Evolutionary conservation across 257 asterid genomes (phyloP).

Genomic region (Solanum okadae): DNA sequence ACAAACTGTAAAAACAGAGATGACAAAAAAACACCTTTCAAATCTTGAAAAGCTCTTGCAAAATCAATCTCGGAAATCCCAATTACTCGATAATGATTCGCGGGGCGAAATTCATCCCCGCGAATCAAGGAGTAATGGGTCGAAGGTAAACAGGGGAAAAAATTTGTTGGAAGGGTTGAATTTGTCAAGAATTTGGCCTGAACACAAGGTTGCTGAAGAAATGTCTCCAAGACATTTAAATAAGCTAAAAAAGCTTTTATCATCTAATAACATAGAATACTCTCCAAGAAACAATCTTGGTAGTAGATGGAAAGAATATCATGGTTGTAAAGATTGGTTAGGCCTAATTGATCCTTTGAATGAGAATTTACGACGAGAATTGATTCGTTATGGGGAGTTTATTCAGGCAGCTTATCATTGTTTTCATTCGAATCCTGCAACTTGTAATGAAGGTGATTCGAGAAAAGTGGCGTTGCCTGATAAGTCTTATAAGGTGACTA

Average conservation of each 20-base stretch:
- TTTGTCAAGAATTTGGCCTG: constrained; percentile 55
- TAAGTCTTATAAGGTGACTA: constrained; percentile 60
- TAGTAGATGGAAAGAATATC: constrained; percentile 77
- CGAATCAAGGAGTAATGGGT: background rate
- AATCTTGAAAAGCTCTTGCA: constrained; percentile 56
- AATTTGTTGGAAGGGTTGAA: constrained; percentile 31
- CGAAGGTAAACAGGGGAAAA: constrained; percentile 6
- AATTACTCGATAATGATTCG: constrained; percentile 10
- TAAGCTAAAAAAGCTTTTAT: constrained; percentile 51
- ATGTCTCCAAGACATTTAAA: constrained; percentile 78
- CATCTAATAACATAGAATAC: constrained; percentile 44
- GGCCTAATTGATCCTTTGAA: constrained; percentile 87
- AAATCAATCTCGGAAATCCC: constrained; percentile 6
- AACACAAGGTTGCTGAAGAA: constrained; percentile 73
- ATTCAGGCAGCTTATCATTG: constrained; percentile 86
- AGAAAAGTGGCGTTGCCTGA: constrained; percentile 58
- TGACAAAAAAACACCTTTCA: constrained; percentile 39
- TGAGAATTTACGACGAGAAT: constrained; percentile 87
- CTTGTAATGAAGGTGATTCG: constrained; percentile 24
- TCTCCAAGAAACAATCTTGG: constrained; percentile 65
- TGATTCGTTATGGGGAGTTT: constrained; percentile 78
- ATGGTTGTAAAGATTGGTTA: constrained; percentile 70
- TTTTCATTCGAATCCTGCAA: constrained; percentile 62
- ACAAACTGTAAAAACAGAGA: constrained; percentile 10
- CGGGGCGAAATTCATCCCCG: background rate